Base-by-base conservation (phyloP, 495 filamentous ascomycete species). In the Cenococcum geophilum region DNA sequence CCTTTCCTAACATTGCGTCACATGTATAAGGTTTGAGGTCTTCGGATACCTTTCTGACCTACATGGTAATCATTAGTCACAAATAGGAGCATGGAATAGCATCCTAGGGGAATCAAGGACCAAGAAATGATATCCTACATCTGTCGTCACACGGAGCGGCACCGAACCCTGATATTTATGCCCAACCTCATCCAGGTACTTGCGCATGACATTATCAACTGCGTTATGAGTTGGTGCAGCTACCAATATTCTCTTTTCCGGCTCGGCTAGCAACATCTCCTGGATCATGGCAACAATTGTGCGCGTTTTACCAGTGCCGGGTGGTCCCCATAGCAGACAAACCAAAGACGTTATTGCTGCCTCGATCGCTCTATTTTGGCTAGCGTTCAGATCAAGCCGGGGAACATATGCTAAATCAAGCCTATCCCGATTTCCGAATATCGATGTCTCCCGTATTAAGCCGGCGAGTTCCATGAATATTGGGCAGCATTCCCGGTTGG, bases 181-280 rank as follows among this genome's bases (percentile, higher is more conserved):
- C n/a, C 55, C 64, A 10, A 25, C 55, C 6, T 68, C 55, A 1
- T 54, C 35, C 5, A 79, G 54, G 57, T 75, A 79, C 55, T 77
- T 75, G 40, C 73, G 68, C 72, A 81, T 72, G 14, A 81, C 72
- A 53, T 81, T 81, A 61, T 81, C 78, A 0, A 81, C 78, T 8
- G 78, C 78, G 59, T 80, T 80, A 64, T 81, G 78, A 1, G 78
- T 79, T 51, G 78, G 78, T 5, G 78, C 77, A 16, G 77, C 76
- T 16, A 81, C 75, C 5, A 79, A 66, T 21, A 80, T 73, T 35
- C 76, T 64, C 20, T 52, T 59, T 1, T 66, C 62, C 1, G 64
- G 57, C n/a, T 72, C 58, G 21, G 58, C 60, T 0, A 50, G 34
- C 14, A 75, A 70, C 23, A 81, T 67, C 18, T 72, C 66, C 25